Conservation (phyloP, 2,329 filamentous ascomycete species). For the Aspergillus oerlinghausenensis region DNA sequence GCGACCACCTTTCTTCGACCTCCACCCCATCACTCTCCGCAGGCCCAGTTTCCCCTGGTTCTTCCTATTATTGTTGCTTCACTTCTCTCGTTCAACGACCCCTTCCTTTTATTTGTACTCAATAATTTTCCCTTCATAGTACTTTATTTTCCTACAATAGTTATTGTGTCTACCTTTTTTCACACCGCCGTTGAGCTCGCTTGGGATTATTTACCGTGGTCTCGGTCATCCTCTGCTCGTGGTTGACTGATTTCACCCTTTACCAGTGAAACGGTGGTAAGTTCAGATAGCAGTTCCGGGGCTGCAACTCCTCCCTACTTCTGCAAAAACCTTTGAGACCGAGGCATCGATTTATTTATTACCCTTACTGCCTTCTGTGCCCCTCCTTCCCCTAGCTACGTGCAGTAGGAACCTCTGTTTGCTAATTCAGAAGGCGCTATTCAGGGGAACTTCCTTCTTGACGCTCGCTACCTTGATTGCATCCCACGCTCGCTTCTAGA, state of each 20-base stretch:
- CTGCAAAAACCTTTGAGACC: conserved; percentile 7
- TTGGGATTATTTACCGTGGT: conserved; percentile 6
- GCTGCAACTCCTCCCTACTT: background rate
- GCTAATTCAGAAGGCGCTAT: conserved; percentile 20
- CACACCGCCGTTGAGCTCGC: conserved; percentile 6
- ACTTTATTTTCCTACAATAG: conserved; percentile 7
- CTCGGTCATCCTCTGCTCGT: conserved; percentile 4
- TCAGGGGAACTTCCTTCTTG: conserved; percentile 27
- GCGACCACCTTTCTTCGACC: conserved; percentile 16
- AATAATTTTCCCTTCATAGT: conserved; percentile 6
- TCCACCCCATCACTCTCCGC: conserved; percentile 19
- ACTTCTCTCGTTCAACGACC: conserved; percentile 22
- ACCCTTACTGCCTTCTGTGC: background rate
- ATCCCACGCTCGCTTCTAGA: conserved; percentile 22
- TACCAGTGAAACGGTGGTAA: conserved; percentile 11
- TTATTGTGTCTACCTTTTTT: conserved; percentile 5
- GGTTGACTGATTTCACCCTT: conserved; percentile 10
- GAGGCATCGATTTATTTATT: conserved; percentile 5
- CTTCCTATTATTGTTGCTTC: conserved; percentile 16
- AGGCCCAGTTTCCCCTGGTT: conserved; percentile 17
- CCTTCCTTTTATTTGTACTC: conserved; percentile 11
- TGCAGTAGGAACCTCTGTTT: conserved; percentile 14
- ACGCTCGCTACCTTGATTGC: conserved; percentile 17
- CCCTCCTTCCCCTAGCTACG: conserved; percentile 9
- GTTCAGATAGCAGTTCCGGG: conserved; percentile 10